Evolutionary conservation across 192 early-diverging fungal genomes (phyloP), one percentile per base, ranked within the genome.

Genomic region (Coemansia sp.): DNA sequence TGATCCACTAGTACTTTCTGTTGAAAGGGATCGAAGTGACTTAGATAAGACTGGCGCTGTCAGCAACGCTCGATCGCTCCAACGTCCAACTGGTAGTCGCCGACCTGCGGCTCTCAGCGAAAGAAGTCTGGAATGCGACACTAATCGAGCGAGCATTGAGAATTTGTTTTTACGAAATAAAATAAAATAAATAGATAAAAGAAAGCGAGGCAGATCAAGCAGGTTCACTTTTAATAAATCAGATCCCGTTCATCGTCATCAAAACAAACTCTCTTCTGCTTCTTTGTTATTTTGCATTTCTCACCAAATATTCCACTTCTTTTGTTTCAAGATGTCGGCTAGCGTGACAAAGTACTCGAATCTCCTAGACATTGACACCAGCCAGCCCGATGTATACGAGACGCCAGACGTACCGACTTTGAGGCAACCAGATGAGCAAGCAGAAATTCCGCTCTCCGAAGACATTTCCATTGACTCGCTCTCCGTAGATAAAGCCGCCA

Each of bases 311-410:
- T 42, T 51, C 16, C 13, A 42, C 18, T 54, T 65, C n/a, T 62
- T 59, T 51, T 52, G n/a, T 16, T 29, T 51, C 51, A 34, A 24
- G 61, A 85, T 80, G 78, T 72, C 73, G 16, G 65, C 73, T 34
- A 55, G 67, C 54, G 68, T 76, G 24, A 88, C 85, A 73, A 95
- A 95, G 74, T 93, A 93, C 86, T 79, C 88, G 54, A 86, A 88
- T 46, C 86, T 95, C 31, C 92, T 92, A 20, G 93, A 94, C 78
- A 91, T 95, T 81, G 94, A 79, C 71, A 63, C 70, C 16, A 74
- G 69, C 51, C 81, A 84, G 57, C 93, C 91, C 54, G 95, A 95
- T 87, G 91, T 97, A 61, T 95, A 91, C 75, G 94, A 97, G 67
- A 95, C 95, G 10, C 83, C 90, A 5, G 93, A 94, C 70, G 69